Conservation (phyloP, 805 yeast species). For the Spathaspora girioi region DNA sequence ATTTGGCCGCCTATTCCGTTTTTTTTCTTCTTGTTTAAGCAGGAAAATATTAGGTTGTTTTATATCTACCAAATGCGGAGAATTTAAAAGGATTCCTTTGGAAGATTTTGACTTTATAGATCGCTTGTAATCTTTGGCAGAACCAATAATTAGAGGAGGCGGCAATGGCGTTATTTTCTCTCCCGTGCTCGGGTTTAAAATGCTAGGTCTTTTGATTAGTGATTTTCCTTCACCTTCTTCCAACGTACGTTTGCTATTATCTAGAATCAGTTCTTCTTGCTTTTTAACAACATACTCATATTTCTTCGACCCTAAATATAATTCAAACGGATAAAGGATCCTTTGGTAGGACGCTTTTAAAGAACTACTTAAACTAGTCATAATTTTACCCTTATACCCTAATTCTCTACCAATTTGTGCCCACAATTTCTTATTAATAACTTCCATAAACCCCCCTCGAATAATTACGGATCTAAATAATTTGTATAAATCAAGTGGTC, state of each 20-base stretch:
- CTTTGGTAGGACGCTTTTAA: slow-evolving; percentile 57
- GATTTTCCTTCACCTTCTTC: neutral
- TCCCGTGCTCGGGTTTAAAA: neutral
- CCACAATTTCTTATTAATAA: slow-evolving; percentile 70
- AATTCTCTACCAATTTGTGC: slow-evolving; percentile 79
- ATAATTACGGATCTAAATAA: slow-evolving; percentile 54
- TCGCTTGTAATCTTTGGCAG: slow-evolving; percentile 44
- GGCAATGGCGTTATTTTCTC: neutral
- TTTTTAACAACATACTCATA: slow-evolving; percentile 1
- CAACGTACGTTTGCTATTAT: neutral
- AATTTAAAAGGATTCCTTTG: slow-evolving; percentile 51
- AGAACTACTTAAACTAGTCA: slow-evolving; percentile 68
- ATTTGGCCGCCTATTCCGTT: slow-evolving; percentile 4
- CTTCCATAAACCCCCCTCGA: slow-evolving; percentile 65
- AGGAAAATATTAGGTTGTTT: slow-evolving; percentile 22
- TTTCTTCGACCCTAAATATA: slow-evolving; percentile 4
- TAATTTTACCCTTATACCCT: slow-evolving; percentile 69
- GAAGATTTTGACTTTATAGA: slow-evolving; percentile 41
- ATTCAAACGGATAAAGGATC: slow-evolving; percentile 30
- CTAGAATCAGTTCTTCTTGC: neutral
- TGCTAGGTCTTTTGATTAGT: neutral
- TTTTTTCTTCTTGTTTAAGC: slow-evolving; percentile 10
- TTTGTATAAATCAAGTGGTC: slow-evolving; percentile 61
- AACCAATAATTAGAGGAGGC: slow-evolving; percentile 41
- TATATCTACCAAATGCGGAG: slow-evolving; percentile 46